These are phyloP conservation scores for Clathrus columnatus DNA, from an alignment of 768 basidiomycete genomes.

Conservation along the genomic window DNA sequence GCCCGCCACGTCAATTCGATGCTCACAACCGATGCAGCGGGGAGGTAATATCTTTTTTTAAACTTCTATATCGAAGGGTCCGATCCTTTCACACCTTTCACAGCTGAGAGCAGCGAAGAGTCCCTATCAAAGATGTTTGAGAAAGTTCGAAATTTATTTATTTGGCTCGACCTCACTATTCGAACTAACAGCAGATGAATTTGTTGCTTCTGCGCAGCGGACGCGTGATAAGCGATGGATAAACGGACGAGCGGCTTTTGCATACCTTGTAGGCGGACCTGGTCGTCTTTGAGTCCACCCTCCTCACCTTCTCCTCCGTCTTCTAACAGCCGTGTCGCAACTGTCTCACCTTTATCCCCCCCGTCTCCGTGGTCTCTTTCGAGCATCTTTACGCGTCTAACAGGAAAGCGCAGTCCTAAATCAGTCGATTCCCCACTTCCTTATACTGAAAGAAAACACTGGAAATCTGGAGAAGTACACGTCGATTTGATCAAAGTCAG, in stretches of 20 bases:
- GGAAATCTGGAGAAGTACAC: conserved; percentile 74
- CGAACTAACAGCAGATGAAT: conserved; percentile 49
- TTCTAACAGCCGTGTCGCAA: too few relatives aligned
- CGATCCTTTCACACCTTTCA: too few relatives aligned
- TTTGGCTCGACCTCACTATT: conserved; percentile 32
- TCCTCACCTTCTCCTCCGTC: conserved; percentile 20
- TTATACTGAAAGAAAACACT: conserved; percentile 34
- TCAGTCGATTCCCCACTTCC: conserved; percentile 20
- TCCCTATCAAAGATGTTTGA: neutral
- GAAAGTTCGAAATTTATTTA: conserved; percentile 23
- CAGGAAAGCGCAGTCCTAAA: conserved; percentile 27
- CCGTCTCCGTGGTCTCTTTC: conserved; percentile 38
- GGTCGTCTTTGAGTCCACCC: conserved; percentile 20
- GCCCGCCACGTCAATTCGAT: conserved; percentile 77
- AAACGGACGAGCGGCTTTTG: conserved; percentile 49
- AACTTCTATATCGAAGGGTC: conserved; percentile 72
- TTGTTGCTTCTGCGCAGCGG: conserved; percentile 38
- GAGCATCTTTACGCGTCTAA: conserved; percentile 62
- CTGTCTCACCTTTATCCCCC: neutral
- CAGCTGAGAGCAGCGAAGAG: conserved; percentile 18
- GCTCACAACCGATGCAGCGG: conserved; percentile 60
- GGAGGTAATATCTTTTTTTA: conserved; percentile 76
- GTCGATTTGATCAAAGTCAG: conserved; percentile 66
- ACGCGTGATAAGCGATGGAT: conserved; percentile 34
- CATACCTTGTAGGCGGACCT: conserved; percentile 62